These are phyloP conservation scores for Hippophae gyantsensis DNA, from an alignment of 306 rosid species.

Conservation along the genomic window DNA sequence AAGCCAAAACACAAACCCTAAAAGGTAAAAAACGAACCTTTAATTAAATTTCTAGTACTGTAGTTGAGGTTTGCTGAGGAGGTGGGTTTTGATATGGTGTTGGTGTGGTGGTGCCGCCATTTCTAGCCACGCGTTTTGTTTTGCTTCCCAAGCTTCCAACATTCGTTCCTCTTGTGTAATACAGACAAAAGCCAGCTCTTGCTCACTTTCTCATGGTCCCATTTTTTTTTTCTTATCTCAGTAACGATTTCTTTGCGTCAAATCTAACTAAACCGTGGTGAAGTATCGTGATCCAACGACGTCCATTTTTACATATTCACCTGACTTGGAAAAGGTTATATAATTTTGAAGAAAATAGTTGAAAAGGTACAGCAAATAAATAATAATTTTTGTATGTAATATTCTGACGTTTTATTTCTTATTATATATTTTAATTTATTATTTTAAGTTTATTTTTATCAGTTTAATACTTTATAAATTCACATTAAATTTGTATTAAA, in stretches of 20 bases:
- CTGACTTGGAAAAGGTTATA: too few relatives aligned
- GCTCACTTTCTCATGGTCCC: background rate
- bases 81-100: slow-evolving; percentile 11
- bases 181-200: slow-evolving; percentile 19
- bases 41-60: slow-evolving; percentile 10
- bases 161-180: slow-evolving; percentile 20
- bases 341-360: too few relatives aligned
- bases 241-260: slow-evolving; percentile 18
- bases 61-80: background rate
- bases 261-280: slow-evolving; percentile 6
- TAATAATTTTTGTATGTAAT: too few relatives aligned
- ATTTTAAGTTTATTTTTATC: too few relatives aligned
- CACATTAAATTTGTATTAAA: too few relatives aligned
- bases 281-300: too few relatives aligned
- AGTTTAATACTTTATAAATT: too few relatives aligned
- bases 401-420: too few relatives aligned
- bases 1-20: slow-evolving; percentile 1
- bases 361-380: too few relatives aligned
- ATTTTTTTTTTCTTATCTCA: background rate
- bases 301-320: too few relatives aligned
- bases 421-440: too few relatives aligned
- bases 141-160: slow-evolving; percentile 31
- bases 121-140: slow-evolving; percentile 20
- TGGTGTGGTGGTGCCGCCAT: slow-evolving; percentile 22
- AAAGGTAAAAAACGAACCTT: slow-evolving; percentile 7